These are phyloP conservation scores for Hypoxylon rubiginosum DNA, from an alignment of 2,329 filamentous ascomycete species.

Conservation along the genomic window DNA sequence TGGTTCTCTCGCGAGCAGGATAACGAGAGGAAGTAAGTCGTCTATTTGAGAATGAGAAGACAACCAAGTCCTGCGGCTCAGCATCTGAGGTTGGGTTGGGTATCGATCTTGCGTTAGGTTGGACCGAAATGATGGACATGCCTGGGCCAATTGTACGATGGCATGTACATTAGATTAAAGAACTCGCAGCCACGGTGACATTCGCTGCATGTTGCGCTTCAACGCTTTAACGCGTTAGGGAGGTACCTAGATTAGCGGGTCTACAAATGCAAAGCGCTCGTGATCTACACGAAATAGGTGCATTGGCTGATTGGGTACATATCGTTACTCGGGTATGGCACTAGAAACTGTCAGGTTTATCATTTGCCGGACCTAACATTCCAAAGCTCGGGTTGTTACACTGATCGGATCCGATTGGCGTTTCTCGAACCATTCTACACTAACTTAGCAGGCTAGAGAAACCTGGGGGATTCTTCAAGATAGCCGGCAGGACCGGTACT, in stretches of 20 bases:
- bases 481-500: conserved; percentile 11
- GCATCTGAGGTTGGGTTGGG: conserved; percentile 35
- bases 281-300: conserved; percentile 41
- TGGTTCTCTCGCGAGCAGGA: conserved; percentile 10
- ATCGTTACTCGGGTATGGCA: conserved; percentile 27
- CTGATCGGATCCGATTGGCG: conserved; percentile 40
- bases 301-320: conserved; percentile 42
- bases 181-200: conserved; percentile 36
- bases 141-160: conserved; percentile 29
- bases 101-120: conserved; percentile 28
- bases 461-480: conserved; percentile 9
- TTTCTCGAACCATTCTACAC: conserved; percentile 40
- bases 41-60: conserved; percentile 22
- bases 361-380: conserved; percentile 34
- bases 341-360: conserved; percentile 29
- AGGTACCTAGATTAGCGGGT: conserved; percentile 36
- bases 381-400: conserved; percentile 28
- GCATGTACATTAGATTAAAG: conserved; percentile 25
- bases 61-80: conserved; percentile 28
- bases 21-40: conserved; percentile 4
- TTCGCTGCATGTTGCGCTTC: conserved; percentile 40
- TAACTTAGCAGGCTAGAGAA: conserved; percentile 11
- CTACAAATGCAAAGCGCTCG: conserved; percentile 33
- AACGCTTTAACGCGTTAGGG: conserved; percentile 32
- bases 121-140: conserved; percentile 33